phyloP scores from a whole-genome alignment of 495 filamentous ascomycete species.

The Cenococcum geophilum region DNA sequence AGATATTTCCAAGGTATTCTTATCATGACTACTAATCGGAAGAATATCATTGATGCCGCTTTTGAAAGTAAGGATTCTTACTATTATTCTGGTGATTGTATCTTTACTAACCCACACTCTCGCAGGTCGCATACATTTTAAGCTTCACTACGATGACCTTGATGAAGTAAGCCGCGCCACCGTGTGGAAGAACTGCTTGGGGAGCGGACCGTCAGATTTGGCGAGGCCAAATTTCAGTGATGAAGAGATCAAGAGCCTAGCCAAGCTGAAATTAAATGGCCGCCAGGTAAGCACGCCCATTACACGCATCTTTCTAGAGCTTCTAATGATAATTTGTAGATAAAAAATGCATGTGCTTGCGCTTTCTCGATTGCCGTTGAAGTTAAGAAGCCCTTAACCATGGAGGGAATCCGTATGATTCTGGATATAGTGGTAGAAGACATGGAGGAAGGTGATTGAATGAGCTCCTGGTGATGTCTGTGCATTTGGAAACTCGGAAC shows the following conservation, averaged over 20 bases:
- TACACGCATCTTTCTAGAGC: background rate
- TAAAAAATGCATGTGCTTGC: background rate
- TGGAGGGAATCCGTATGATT: background rate
- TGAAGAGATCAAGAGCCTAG: constrained; percentile 18
- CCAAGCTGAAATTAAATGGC: constrained; percentile 21
- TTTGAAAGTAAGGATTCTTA: constrained; percentile 9
- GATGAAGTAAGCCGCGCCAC: constrained; percentile 4
- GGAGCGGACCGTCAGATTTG: background rate
- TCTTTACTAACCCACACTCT: too few relatives aligned
- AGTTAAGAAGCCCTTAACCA: background rate
- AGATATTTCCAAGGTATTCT: constrained; percentile 28
- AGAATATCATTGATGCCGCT: constrained; percentile 19
- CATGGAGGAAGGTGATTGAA: background rate
- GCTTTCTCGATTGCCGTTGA: background rate
- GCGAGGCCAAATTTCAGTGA: background rate
- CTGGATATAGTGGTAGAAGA: background rate
- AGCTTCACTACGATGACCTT: constrained; percentile 16
- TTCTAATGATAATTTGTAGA: background rate
- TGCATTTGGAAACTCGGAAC: too few relatives aligned
- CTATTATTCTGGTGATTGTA: too few relatives aligned
- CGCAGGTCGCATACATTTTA: constrained; percentile 15
- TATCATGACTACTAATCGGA: constrained; percentile 27
- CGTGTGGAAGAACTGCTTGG: constrained; percentile 21
- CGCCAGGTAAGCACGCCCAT: constrained; percentile 13
- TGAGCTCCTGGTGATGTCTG: too few relatives aligned